A percentile compares a stretch with the other conserved stretches of the same genome.
Conservation (phyloP, 2,329 filamentous ascomycete species). For the Fusarium verticillioides region DNA sequence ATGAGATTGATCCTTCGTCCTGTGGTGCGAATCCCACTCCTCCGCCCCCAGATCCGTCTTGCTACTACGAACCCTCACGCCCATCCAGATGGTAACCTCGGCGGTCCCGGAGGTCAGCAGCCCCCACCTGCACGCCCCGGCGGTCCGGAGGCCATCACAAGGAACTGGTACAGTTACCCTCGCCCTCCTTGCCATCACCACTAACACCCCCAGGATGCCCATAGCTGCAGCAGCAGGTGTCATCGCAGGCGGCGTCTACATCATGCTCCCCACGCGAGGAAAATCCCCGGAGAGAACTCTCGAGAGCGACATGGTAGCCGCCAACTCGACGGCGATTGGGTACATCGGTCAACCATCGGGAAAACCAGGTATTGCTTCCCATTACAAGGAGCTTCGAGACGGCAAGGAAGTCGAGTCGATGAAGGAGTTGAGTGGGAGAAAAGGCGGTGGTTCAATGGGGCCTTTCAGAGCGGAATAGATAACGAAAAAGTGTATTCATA, state of each 20-base stretch:
- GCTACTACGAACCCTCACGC: conserved; percentile 3
- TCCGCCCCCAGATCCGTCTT: conserved; percentile 33
- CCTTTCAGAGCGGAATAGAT: conserved; percentile 47
- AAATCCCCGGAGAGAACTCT: conserved; percentile 16
- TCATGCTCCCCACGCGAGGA: conserved; percentile 40
- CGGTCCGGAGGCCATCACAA: conserved; percentile 45
- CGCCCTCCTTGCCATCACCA: neutral
- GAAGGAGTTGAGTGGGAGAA: conserved; percentile 48
- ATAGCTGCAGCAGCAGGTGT: conserved; percentile 46
- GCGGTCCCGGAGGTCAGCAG: conserved; percentile 51
- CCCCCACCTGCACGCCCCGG: conserved; percentile 42
- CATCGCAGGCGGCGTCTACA: conserved; percentile 42
- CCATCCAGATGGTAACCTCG: conserved; percentile 36
- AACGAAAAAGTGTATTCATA: neutral
- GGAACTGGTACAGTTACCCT: conserved; percentile 46
- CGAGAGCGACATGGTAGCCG: conserved; percentile 23
- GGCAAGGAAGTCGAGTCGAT: conserved; percentile 40
- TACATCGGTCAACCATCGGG: conserved; percentile 14
- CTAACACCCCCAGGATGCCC: conserved; percentile 35
- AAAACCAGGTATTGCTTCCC: conserved; percentile 15
- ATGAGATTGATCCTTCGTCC: conserved; percentile 33
- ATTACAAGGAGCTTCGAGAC: conserved; percentile 30
- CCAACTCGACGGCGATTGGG: conserved; percentile 27
- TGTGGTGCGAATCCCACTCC: conserved; percentile 34
- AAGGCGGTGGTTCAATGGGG: conserved; percentile 42